Percentiles rank a stretch among this genome's conserved stretches.
Conservation (phyloP, 2,329 filamentous ascomycete genomes). For the Orbilia blumenaviensis region DNA sequence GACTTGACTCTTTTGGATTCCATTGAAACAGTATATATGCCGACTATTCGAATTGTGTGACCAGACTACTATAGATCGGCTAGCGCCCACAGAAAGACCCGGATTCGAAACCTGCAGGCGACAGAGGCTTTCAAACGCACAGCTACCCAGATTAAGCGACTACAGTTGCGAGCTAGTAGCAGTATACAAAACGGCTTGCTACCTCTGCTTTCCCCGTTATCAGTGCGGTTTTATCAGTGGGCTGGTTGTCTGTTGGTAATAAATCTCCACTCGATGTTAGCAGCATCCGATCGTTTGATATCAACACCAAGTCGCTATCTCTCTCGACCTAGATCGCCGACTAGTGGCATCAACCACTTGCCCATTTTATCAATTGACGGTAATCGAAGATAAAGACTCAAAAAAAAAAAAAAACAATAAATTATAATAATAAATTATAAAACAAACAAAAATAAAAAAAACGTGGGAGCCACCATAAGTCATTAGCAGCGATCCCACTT, state of each 20-base stretch:
- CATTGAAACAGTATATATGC: neutral
- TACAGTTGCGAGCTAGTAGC: neutral
- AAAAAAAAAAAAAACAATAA: too few species aligned
- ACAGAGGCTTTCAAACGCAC: neutral
- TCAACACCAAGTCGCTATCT: neutral
- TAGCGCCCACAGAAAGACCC: slow-evolving; percentile 6
- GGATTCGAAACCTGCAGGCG: neutral
- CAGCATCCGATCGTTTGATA: neutral
- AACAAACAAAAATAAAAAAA: too few species aligned
- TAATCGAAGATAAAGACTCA: slow-evolving; percentile 16
- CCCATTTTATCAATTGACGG: slow-evolving; percentile 15
- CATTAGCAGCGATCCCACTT: slow-evolving; percentile 20
- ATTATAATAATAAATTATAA: too few species aligned
- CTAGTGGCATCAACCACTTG: slow-evolving; percentile 12
- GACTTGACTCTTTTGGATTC: neutral
- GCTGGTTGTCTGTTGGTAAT: slow-evolving; percentile 30
- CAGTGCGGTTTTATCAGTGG: neutral
- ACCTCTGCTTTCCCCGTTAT: slow-evolving; percentile 25
- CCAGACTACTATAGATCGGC: neutral
- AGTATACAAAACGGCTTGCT: neutral
- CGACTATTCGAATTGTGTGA: slow-evolving; percentile 2
- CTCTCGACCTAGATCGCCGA: slow-evolving; percentile 1
- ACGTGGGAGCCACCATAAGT: slow-evolving; percentile 45
- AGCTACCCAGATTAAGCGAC: slow-evolving; percentile 15
- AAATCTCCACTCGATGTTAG: neutral